These are phyloP conservation scores for Solanum corneliomulleri DNA, from an alignment of 257 asterid species.

Conservation along the genomic window DNA sequence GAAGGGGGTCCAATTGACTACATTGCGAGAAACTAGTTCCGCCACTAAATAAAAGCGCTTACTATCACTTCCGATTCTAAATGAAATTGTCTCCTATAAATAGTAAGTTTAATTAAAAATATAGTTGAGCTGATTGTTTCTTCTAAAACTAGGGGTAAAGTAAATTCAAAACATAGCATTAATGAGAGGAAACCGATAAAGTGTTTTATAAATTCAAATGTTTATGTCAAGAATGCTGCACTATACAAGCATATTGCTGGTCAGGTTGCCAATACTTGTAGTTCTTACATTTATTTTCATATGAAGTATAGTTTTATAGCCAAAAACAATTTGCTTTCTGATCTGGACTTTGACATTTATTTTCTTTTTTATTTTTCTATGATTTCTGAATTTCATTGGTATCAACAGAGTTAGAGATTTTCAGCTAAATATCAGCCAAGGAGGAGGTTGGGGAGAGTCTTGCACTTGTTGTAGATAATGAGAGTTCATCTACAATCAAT, in stretches of 20 bases:
- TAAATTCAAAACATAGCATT: too few relatives aligned
- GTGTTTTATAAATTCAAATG: too few relatives aligned
- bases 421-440: not conserved
- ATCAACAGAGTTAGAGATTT: not conserved
- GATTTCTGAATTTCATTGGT: too few relatives aligned
- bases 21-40: not conserved
- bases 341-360: not conserved
- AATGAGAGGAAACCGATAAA: too few relatives aligned
- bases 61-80: too few relatives aligned
- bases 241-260: too few relatives aligned
- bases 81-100: too few relatives aligned
- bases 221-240: too few relatives aligned
- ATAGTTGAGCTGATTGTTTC: not conserved
- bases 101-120: not conserved
- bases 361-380: not conserved
- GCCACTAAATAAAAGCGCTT: not conserved
- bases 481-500: not conserved
- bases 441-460: conserved; percentile 43
- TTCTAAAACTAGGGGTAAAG: not conserved
- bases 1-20: not conserved
- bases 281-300: too few relatives aligned
- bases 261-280: too few relatives aligned
- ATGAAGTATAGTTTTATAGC: not conserved
- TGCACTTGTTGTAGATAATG: conserved; percentile 23
- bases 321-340: not conserved